Evolutionary conservation across 164 flowering plant genomes (phyloP).

Genomic region (Stephania cephalantha): DNA sequence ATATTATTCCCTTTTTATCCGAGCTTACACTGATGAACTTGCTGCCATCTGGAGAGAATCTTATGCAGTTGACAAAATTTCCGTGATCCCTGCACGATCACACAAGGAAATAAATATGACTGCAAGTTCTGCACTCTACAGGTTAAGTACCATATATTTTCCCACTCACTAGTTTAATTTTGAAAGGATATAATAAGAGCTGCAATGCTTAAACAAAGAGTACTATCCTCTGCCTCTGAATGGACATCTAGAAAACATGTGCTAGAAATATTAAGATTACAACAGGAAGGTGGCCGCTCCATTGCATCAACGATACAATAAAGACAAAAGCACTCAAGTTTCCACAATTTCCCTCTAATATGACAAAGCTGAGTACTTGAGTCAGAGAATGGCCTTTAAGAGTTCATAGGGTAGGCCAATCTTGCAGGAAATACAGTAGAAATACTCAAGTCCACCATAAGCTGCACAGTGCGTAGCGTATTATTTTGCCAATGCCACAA

Average conservation of each 20-base stretch:
- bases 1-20: slow-evolving; percentile 81
- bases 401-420: background rate
- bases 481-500: background rate
- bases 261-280: background rate
- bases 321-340: background rate
- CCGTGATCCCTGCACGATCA: slow-evolving; percentile 70
- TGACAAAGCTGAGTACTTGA: background rate
- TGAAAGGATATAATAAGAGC: background rate
- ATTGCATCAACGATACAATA: background rate
- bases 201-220: background rate
- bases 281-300: background rate
- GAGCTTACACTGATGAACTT: slow-evolving; percentile 93
- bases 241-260: background rate
- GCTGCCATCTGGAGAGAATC: slow-evolving; percentile 95
- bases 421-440: background rate
- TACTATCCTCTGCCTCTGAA: background rate
- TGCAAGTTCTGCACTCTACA: background rate
- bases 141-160: background rate
- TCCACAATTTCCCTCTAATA: background rate
- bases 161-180: background rate
- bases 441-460: background rate
- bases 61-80: slow-evolving; percentile 87
- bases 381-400: background rate
- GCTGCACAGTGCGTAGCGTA: background rate
- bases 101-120: background rate